Percentiles rank a stretch among this genome's conserved stretches.
These are phyloP conservation scores for Phylloporus sp. DNA, from an alignment of 768 basidiomycete genomes.

Conservation along the genomic window DNA sequence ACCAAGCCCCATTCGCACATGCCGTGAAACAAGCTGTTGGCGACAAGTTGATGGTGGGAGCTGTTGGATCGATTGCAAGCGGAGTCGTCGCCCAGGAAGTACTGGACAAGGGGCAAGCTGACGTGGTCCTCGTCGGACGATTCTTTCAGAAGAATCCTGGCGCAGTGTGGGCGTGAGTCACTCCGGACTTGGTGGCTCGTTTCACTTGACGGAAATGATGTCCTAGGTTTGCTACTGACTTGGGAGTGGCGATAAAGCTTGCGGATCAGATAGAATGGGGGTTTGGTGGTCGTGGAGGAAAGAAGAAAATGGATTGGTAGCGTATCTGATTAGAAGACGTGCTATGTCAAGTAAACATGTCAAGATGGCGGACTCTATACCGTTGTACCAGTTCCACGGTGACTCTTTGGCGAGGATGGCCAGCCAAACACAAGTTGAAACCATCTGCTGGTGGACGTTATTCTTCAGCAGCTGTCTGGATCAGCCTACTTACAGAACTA, in stretches of 20 bases:
- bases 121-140: conserved; percentile 46
- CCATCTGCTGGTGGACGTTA: no score
- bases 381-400: no score
- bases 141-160: conserved; percentile 61
- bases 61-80: conserved; percentile 29
- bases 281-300: conserved; percentile 36
- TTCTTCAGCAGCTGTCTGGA: no score
- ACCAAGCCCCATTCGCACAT: conserved; percentile 56
- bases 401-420: no score
- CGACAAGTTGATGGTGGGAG: conserved; percentile 32
- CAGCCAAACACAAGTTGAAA: no score
- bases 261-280: conserved; percentile 56
- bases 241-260: conserved; percentile 42
- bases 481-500: no score
- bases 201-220: not conserved
- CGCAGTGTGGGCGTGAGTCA: conserved; percentile 33
- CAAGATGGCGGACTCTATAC: no score
- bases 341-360: no score
- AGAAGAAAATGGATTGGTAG: conserved; percentile 15
- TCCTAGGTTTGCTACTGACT: conserved; percentile 45
- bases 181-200: not conserved
- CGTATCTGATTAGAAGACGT: not conserved
- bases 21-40: conserved; percentile 46
- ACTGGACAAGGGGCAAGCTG: conserved; percentile 39
- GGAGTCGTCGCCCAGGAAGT: conserved; percentile 41